Evolutionary conservation across 169 alveolate species (phyloP).

Genomic region (Condylostoma magnum): DNA sequence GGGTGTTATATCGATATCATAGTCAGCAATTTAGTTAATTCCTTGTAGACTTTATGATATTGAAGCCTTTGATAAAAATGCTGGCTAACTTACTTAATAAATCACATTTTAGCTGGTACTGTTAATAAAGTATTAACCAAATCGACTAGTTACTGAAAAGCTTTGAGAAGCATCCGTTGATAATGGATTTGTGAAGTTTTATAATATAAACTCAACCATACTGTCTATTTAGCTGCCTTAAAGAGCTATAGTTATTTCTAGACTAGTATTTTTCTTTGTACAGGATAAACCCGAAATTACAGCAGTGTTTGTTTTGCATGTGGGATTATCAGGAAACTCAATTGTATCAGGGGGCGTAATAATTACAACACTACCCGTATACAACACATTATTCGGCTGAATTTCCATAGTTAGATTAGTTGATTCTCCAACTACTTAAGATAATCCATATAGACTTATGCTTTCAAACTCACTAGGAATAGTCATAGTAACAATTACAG

Average conservation of each 20-base stretch:
- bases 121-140: background rate
- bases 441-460: too few relatives aligned
- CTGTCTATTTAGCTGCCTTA: background rate
- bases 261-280: background rate
- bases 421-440: too few relatives aligned
- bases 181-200: background rate
- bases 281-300: background rate
- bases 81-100: too few relatives aligned
- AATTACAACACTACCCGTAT: background rate
- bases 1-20: too few relatives aligned
- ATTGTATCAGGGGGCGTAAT: background rate
- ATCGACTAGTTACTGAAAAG: background rate
- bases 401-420: too few relatives aligned
- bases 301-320: background rate
- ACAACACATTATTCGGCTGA: background rate
- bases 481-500: too few relatives aligned
- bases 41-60: too few relatives aligned
- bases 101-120: too few relatives aligned
- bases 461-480: too few relatives aligned
- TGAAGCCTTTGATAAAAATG: too few relatives aligned
- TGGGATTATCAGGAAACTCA: background rate
- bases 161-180: constrained; percentile 2
- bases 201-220: background rate
- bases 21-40: too few relatives aligned
- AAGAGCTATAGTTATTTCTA: background rate